Evolutionary conservation across 2,329 filamentous ascomycete species (phyloP).

Genomic region (Chaetomium olivaceum): DNA sequence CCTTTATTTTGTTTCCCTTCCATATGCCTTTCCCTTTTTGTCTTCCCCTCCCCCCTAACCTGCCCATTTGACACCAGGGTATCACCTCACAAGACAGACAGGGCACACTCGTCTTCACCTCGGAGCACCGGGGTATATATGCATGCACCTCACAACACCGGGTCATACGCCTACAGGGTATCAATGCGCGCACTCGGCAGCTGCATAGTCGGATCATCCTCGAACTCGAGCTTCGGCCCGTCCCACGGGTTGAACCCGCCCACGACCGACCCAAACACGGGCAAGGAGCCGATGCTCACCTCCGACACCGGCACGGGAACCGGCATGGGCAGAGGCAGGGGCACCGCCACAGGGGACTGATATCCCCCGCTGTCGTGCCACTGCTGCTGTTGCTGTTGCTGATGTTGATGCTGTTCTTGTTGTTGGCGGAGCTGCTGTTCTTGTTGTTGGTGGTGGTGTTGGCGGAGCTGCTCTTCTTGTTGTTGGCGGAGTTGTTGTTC

Average conservation of each 20-base stretch:
- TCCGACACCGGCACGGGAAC: constrained; percentile 41
- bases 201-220: constrained; percentile 59
- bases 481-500: constrained; percentile 38
- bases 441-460: constrained; percentile 37
- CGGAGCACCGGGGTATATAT: too few relatives aligned
- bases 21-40: too few relatives aligned
- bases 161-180: too few relatives aligned
- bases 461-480: constrained; percentile 38
- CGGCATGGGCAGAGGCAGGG: too few relatives aligned
- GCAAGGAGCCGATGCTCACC: constrained; percentile 56
- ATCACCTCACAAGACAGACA: too few relatives aligned
- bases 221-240: constrained; percentile 56
- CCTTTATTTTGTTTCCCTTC: neutral
- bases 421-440: constrained; percentile 40
- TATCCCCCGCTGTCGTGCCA: constrained; percentile 57
- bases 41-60: neutral
- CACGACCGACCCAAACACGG: constrained; percentile 46
- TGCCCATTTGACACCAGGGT: too few relatives aligned
- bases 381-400: constrained; percentile 41
- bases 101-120: too few relatives aligned
- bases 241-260: constrained; percentile 54
- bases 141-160: too few relatives aligned
- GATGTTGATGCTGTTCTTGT: constrained; percentile 36
- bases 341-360: constrained; percentile 49
- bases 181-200: constrained; percentile 61